These are phyloP conservation scores for Saccharomycopsis guyanensis DNA, from an alignment of 805 yeast genomes.

Conservation along the genomic window DNA sequence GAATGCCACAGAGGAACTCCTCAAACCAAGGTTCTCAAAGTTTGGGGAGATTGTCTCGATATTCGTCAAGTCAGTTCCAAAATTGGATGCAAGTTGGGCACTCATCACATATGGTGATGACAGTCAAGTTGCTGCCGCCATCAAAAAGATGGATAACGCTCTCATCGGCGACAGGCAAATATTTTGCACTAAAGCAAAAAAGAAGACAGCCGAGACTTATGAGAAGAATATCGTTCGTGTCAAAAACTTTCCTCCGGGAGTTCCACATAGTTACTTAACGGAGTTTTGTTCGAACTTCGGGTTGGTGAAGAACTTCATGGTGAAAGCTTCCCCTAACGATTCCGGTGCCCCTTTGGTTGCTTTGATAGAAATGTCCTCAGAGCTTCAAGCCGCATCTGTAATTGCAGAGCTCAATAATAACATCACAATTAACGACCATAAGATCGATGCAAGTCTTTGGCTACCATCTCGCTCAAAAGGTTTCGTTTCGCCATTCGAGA, in stretches of 20 bases:
- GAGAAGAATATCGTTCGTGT: slow-evolving; percentile 4
- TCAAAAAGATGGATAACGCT: slow-evolving; percentile 28
- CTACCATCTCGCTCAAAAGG: neutral
- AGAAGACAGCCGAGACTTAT: slow-evolving; percentile 9
- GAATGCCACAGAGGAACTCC: slow-evolving; percentile 26
- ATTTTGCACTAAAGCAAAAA: slow-evolving; percentile 28
- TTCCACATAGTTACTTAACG: slow-evolving; percentile 7
- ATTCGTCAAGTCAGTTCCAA: slow-evolving; percentile 26
- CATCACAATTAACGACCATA: neutral
- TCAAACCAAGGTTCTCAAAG: slow-evolving; percentile 25
- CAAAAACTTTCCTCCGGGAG: slow-evolving; percentile 7
- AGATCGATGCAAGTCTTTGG: neutral
- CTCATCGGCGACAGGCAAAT: slow-evolving; percentile 26
- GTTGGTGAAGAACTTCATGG: slow-evolving; percentile 8
- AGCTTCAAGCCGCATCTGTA: slow-evolving; percentile 1
- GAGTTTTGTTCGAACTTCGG: slow-evolving; percentile 14
- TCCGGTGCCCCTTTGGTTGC: neutral
- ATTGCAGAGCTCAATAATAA: neutral
- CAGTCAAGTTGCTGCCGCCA: slow-evolving; percentile 30
- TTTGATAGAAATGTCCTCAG: slow-evolving; percentile 12
- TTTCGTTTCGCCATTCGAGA: neutral
- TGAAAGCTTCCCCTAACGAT: slow-evolving; percentile 3
- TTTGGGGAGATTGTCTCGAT: slow-evolving; percentile 31
- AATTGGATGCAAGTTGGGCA: slow-evolving; percentile 29
- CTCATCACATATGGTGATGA: slow-evolving; percentile 36